These are phyloP conservation scores for Coemansia sp. DNA, from an alignment of 192 early-diverging fungal genomes.

Conservation along the genomic window DNA sequence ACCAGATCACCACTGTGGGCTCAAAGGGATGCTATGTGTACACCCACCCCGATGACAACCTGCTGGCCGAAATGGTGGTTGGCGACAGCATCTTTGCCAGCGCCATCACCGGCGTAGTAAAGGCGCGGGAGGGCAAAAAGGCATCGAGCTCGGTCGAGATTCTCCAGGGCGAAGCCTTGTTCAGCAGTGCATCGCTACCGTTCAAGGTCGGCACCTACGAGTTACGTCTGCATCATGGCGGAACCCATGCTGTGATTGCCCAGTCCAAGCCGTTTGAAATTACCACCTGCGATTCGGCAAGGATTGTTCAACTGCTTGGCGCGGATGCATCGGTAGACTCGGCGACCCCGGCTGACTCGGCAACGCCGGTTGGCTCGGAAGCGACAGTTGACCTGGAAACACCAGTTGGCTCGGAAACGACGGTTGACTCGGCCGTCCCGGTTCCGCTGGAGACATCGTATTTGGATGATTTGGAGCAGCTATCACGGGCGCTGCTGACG, in stretches of 20 bases:
- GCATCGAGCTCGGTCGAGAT: conserved; percentile 2
- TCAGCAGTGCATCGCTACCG: conserved; percentile 67
- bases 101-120: background rate
- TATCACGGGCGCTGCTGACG: conserved; percentile 40
- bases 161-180: conserved; percentile 58
- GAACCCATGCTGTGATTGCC: conserved; percentile 79
- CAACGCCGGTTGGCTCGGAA: background rate
- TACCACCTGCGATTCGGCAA: conserved; percentile 26
- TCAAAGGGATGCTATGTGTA: conserved; percentile 73
- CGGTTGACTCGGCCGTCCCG: background rate
- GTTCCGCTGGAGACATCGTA: background rate
- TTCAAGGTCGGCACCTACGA: conserved; percentile 90
- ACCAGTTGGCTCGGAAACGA: conserved; percentile 4
- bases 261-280: conserved; percentile 80
- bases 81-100: conserved; percentile 51
- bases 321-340: background rate
- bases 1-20: conserved; percentile 71
- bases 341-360: background rate
- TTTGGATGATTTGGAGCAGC: conserved; percentile 7
- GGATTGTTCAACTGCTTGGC: conserved; percentile 19
- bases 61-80: conserved; percentile 56
- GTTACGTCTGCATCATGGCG: conserved; percentile 88
- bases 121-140: background rate
- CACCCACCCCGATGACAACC: conserved; percentile 56
- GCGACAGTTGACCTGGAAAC: conserved; percentile 4